A percentile compares a stretch with the other conserved stretches of the same genome.
Evolutionary conservation across 2,329 filamentous ascomycete genomes (phyloP).

Genomic region (Cadophora sp.): DNA sequence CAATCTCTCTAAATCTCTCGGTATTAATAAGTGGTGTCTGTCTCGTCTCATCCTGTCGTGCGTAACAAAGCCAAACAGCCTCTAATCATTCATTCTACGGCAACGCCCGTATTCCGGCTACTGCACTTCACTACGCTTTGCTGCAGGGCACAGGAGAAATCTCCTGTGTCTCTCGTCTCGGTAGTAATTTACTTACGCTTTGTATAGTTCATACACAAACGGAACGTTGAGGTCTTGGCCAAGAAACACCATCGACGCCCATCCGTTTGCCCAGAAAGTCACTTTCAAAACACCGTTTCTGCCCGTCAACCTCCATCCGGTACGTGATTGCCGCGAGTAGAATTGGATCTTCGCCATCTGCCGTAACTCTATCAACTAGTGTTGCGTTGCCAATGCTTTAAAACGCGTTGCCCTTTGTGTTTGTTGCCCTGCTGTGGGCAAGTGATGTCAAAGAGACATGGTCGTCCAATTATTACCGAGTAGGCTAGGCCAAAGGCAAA

Average conservation of each 20-base stretch:
- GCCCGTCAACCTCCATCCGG: background rate
- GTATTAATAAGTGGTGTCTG: background rate
- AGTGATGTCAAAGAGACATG: background rate
- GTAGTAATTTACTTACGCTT: background rate
- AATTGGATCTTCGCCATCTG: constrained; percentile 3
- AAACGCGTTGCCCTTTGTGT: background rate
- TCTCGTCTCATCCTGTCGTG: background rate
- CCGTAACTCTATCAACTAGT: constrained; percentile 13
- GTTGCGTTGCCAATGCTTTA: constrained; percentile 5
- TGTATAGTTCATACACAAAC: background rate
- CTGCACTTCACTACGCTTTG: background rate
- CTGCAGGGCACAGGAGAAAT: background rate
- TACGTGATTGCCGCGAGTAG: constrained; percentile 1
- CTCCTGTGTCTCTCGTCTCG: background rate
- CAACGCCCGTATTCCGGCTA: constrained; percentile 5
- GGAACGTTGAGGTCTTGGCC: constrained; percentile 10
- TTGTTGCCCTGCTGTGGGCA: background rate
- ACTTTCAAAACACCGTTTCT: background rate
- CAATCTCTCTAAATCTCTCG: background rate
- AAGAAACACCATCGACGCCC: constrained; percentile 7
- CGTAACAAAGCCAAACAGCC: constrained; percentile 9
- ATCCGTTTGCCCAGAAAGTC: constrained; percentile 8
- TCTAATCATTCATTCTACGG: background rate
- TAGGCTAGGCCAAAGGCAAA: background rate
- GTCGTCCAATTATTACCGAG: too few species aligned